A percentile compares a stretch with the other conserved stretches of the same genome.
These are phyloP conservation scores for Colletotrichum phormii DNA, from an alignment of 2,329 filamentous ascomycete species.

Conservation along the genomic window DNA sequence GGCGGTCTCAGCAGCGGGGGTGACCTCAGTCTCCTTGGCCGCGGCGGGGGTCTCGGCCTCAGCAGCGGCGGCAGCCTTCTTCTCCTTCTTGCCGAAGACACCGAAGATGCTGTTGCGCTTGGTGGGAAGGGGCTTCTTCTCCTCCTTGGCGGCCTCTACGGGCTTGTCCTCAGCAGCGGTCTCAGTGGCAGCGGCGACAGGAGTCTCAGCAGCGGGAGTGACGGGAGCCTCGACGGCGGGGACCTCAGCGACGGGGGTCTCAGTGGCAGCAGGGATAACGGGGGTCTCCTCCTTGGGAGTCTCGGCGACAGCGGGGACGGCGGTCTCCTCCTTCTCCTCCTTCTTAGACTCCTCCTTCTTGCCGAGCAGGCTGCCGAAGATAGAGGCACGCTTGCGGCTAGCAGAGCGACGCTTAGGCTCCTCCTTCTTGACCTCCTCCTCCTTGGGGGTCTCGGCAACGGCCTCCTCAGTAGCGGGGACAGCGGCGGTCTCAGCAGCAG, in stretches of 20 bases:
- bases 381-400: constrained; percentile 74
- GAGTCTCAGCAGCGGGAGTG: constrained; percentile 43
- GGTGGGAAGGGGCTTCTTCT: constrained; percentile 57
- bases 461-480: constrained; percentile 43
- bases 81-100: constrained; percentile 66
- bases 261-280: constrained; percentile 45
- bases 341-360: constrained; percentile 65
- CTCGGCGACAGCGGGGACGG: constrained; percentile 49
- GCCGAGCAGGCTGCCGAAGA: constrained; percentile 69
- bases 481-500: constrained; percentile 43
- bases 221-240: constrained; percentile 43
- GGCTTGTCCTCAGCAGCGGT: constrained; percentile 52
- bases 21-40: constrained; percentile 57
- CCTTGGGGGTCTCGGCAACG: constrained; percentile 51
- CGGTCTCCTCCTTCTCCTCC: constrained; percentile 54
- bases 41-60: constrained; percentile 57
- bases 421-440: constrained; percentile 61
- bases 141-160: constrained; percentile 46
- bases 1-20: constrained; percentile 60
- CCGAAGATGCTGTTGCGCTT: constrained; percentile 71
- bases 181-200: constrained; percentile 45
- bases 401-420: constrained; percentile 72
- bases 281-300: constrained; percentile 45
- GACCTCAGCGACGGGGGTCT: constrained; percentile 49
- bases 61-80: constrained; percentile 67